Evolutionary conservation across 2,329 filamentous ascomycete species (phyloP).

Genomic region (Talaromyces rugulosus): DNA sequence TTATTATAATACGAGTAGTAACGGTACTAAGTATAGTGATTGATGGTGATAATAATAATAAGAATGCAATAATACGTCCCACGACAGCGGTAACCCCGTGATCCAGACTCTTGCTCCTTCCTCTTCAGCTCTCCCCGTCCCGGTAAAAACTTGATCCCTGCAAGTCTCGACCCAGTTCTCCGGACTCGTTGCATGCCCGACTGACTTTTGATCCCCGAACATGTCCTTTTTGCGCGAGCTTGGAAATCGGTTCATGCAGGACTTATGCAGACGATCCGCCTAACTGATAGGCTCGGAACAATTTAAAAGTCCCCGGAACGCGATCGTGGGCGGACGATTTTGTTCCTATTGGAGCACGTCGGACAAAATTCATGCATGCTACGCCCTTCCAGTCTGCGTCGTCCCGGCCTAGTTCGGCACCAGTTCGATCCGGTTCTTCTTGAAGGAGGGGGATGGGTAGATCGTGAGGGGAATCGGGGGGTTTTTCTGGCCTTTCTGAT

Average conservation of each 20-base stretch:
- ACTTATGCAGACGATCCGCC: not conserved
- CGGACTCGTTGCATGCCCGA: not conserved
- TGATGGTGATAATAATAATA: too few species aligned
- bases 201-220: not conserved
- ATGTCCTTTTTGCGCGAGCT: not conserved
- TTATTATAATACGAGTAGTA: too few species aligned
- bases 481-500: not conserved
- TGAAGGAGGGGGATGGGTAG: not conserved
- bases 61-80: too few species aligned
- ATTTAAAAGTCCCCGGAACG: not conserved
- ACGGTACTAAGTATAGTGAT: too few species aligned
- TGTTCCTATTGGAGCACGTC: not conserved
- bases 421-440: not conserved
- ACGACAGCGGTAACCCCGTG: not conserved
- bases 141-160: not conserved
- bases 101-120: too few species aligned
- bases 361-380: slow-evolving; percentile 2
- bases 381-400: not conserved
- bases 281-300: not conserved
- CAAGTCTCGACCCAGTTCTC: not conserved
- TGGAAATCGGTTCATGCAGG: not conserved
- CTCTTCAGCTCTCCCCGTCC: not conserved
- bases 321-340: not conserved
- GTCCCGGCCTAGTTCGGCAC: not conserved
- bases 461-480: not conserved